These are phyloP conservation scores for Strobilomyces dryophilus DNA, from an alignment of 768 basidiomycete species.

Conservation along the genomic window DNA sequence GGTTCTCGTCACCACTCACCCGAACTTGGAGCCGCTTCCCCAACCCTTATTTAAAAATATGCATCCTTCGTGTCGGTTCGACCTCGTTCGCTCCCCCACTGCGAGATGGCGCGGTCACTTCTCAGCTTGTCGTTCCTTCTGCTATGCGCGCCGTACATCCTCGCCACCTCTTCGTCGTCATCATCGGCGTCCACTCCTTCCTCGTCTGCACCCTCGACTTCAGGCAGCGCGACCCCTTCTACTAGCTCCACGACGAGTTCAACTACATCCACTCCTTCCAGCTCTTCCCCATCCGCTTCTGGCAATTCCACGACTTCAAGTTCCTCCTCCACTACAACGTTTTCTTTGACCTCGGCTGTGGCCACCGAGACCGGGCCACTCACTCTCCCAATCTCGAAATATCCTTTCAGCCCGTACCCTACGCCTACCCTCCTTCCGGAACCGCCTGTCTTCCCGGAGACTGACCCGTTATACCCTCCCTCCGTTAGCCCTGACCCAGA, in stretches of 20 bases:
- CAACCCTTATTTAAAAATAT: conserved; percentile 6
- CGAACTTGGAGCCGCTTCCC: neutral
- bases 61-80: neutral
- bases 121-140: conserved; percentile 14
- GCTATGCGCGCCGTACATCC: conserved; percentile 3
- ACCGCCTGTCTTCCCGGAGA: conserved; percentile 48
- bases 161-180: conserved; percentile 1
- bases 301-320: neutral
- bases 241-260: neutral
- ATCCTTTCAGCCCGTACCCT: conserved; percentile 57
- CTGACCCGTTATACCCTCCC: conserved; percentile 56
- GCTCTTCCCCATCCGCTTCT: neutral
- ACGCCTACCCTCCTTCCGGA: conserved; percentile 53
- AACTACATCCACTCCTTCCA: too few species aligned
- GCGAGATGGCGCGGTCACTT: conserved; percentile 15
- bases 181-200: neutral
- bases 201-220: neutral
- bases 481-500: conserved; percentile 38
- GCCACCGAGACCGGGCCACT: conserved; percentile 21
- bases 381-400: conserved; percentile 37
- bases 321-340: conserved; percentile 8
- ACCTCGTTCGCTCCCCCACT: neutral
- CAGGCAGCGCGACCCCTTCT: neutral
- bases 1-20: neutral
- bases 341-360: conserved; percentile 2